These are phyloP conservation scores for Botrytis hyacinthi DNA, from an alignment of 2,329 filamentous ascomycete species.

Conservation along the genomic window DNA sequence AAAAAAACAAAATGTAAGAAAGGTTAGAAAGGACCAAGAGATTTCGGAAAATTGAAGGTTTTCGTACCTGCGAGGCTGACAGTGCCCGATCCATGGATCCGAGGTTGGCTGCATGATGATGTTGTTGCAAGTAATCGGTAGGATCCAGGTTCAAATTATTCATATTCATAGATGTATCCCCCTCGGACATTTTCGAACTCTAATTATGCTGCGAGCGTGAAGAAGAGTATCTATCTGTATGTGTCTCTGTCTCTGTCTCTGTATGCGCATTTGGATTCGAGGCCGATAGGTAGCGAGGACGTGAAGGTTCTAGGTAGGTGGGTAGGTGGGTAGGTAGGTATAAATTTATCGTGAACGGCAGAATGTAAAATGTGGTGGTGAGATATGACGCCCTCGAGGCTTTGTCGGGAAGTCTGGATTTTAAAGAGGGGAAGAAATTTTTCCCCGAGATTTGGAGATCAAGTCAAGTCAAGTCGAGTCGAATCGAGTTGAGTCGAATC, in stretches of 20 bases:
- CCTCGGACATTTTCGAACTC: conserved; percentile 29
- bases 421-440: not conserved
- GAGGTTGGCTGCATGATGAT: conserved; percentile 29
- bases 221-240: not conserved
- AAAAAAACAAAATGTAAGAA: not conserved
- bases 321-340: not conserved
- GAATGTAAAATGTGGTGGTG: not conserved
- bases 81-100: conserved; percentile 24
- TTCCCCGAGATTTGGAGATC: not conserved
- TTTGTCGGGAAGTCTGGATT: not conserved
- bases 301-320: not conserved
- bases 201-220: not conserved
- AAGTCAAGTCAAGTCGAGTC: not conserved
- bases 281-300: not conserved
- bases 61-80: conserved; percentile 35
- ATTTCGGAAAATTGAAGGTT: not conserved
- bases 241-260: not conserved
- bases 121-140: conserved; percentile 25
- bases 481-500: not conserved
- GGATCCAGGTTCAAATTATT: conserved; percentile 31
- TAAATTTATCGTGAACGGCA: not conserved
- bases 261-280: not conserved
- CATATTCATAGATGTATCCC: conserved; percentile 26
- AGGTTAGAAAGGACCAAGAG: not conserved
- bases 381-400: not conserved